Conservation (phyloP, 306 rosid genomes). For the Cucumis cinereus region DNA sequence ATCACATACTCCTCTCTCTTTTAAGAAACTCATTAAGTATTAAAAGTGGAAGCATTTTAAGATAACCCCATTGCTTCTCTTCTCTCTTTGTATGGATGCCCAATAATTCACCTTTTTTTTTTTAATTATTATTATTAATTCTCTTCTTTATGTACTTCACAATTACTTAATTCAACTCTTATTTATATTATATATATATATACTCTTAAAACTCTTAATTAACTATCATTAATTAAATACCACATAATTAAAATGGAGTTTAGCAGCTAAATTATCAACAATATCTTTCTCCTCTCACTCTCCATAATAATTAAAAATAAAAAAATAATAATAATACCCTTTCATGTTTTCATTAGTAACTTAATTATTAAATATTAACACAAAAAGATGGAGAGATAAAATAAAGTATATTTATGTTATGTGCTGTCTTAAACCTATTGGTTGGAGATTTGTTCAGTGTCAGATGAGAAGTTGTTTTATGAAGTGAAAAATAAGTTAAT, state of each 20-base stretch:
- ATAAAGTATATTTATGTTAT: neutral
- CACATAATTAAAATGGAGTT: neutral
- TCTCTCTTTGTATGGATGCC: slow-evolving; percentile 14
- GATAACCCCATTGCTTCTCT: slow-evolving; percentile 1
- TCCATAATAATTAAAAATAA: too few relatives aligned
- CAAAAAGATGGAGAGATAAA: neutral
- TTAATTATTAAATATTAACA: neutral
- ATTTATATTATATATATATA: neutral
- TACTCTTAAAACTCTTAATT: neutral
- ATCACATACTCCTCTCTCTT: neutral
- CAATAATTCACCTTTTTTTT: slow-evolving; percentile 14
- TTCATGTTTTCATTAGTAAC: neutral
- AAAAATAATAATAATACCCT: too few relatives aligned
- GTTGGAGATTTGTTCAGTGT: neutral
- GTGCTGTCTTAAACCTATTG: neutral
- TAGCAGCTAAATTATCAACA: neutral
- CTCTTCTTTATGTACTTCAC: slow-evolving; percentile 25
- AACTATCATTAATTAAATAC: neutral
- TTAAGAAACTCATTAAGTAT: slow-evolving; percentile 17
- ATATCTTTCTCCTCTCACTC: neutral
- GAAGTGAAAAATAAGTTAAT: neutral
- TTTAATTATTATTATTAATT: slow-evolving; percentile 18
- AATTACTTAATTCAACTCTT: neutral
- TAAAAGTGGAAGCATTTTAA: slow-evolving; percentile 17
- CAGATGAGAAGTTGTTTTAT: neutral